phyloP scores from a whole-genome alignment of 228 moss, liverwort and hornwort species.

The Sphagnum fallax region DNA sequence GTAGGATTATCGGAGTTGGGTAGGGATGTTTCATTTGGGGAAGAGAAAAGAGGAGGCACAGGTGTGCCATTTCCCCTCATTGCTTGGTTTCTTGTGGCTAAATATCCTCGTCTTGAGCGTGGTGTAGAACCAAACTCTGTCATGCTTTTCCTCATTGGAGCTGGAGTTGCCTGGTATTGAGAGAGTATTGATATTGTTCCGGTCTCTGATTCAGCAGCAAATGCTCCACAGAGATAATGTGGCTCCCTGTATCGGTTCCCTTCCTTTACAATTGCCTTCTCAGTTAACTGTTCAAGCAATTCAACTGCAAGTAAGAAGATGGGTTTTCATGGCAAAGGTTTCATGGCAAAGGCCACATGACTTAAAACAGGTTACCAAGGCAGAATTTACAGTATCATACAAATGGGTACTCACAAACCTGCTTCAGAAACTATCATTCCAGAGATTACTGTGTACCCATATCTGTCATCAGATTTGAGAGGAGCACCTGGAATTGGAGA shows the following conservation, averaged over 20 bases:
- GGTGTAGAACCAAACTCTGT: slow-evolving; percentile 47
- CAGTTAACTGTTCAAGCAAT: slow-evolving; percentile 49
- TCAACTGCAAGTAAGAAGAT: neutral
- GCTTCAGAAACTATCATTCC: neutral
- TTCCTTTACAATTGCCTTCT: slow-evolving; percentile 73
- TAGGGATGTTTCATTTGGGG: slow-evolving; percentile 17
- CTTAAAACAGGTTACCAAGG: neutral
- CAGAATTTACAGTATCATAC: neutral
- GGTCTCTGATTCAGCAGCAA: slow-evolving; percentile 56
- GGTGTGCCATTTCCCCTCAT: slow-evolving; percentile 29
- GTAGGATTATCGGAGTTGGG: slow-evolving; percentile 41
- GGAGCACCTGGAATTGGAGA: slow-evolving; percentile 54
- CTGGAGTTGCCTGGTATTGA: slow-evolving; percentile 18
- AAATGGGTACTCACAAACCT: neutral
- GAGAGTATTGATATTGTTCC: slow-evolving; percentile 62
- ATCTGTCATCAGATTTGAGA: neutral
- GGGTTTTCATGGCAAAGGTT: no score
- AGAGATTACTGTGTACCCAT: neutral
- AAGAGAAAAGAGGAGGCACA: slow-evolving; percentile 24
- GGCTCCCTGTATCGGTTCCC: slow-evolving; percentile 74
- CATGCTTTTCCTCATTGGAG: slow-evolving; percentile 34
- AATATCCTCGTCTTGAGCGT: slow-evolving; percentile 67
- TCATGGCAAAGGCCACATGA: no score
- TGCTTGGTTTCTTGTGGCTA: slow-evolving; percentile 45
- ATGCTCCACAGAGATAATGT: slow-evolving; percentile 85